These are phyloP conservation scores for Huntiella decipiens DNA, from an alignment of 2,329 filamentous ascomycete genomes.

Conservation along the genomic window DNA sequence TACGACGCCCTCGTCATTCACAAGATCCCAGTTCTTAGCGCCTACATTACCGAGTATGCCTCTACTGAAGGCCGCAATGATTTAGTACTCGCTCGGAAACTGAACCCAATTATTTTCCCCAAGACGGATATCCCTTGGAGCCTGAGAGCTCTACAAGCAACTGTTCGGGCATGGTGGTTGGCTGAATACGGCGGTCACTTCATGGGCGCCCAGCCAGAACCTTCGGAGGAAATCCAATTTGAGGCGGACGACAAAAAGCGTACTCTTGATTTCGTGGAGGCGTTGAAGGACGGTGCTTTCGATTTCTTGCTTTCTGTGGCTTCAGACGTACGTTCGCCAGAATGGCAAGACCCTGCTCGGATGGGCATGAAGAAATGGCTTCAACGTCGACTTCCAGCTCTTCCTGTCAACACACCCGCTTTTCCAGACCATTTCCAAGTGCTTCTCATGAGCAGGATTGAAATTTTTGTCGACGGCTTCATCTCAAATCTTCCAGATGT, in stretches of 20 bases:
- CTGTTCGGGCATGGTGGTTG: conserved; percentile 69
- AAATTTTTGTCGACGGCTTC: conserved; percentile 76
- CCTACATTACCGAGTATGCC: conserved; percentile 59
- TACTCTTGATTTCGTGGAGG: conserved; percentile 53
- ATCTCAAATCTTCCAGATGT: conserved; percentile 92
- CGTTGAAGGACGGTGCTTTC: conserved; percentile 74
- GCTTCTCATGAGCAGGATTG: conserved; percentile 60
- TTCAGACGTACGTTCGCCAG: conserved; percentile 57
- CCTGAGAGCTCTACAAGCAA: conserved; percentile 57
- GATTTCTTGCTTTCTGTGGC: conserved; percentile 79
- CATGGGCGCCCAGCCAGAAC: conserved; percentile 47
- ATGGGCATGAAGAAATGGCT: conserved; percentile 66
- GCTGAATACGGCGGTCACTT: conserved; percentile 86
- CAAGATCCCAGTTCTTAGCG: conserved; percentile 60
- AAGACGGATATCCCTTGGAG: conserved; percentile 53
- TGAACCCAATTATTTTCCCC: conserved; percentile 50
- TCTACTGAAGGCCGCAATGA: conserved; percentile 53
- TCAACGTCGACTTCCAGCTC: conserved; percentile 55
- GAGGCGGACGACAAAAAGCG: conserved; percentile 46
- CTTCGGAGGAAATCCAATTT: conserved; percentile 18
- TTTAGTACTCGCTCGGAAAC: conserved; percentile 46
- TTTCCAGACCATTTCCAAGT: conserved; percentile 56
- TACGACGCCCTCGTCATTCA: conserved; percentile 62
- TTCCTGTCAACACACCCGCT: conserved; percentile 46
- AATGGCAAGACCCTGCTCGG: conserved; percentile 78